Evolutionary conservation across 2,329 filamentous ascomycete genomes (phyloP), one percentile per base, ranked within the genome.

Genomic region (Fusarium pseudonygamai): DNA sequence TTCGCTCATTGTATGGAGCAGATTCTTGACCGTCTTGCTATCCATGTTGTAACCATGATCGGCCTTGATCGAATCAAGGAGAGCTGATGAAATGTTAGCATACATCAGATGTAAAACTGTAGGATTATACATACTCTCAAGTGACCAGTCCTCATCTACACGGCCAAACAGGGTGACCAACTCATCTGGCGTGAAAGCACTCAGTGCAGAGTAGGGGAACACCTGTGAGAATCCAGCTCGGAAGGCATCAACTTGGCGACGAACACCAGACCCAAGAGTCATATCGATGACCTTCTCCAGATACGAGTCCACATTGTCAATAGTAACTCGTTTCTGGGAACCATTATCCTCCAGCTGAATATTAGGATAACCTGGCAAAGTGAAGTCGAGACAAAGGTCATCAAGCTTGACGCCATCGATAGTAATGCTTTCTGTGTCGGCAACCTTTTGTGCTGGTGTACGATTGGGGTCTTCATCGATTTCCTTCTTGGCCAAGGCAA

Each of bases 41-140:
- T 99, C 96, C 90, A 99, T 96, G 78, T 98, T 99, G 86, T 94
- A 99, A 14, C 96, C 96, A 80, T 99, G 96, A 78, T 99, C 96
- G 34, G 96, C 96, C 85, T 99, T 99, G 85, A 99, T 96, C 1
- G 96, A 98, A 80, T 99, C 96, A 90, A 97, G 97, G 45, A 99
- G 90, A 67, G 96, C 94, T 96, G 43, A 66, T 77, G 55, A 78
- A 71, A 53, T 45, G 26, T 63, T 59, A 68, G 45, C 15, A 34
- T 32, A 6, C 14, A 32, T 43, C 30, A 39, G 16, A 49, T 13
- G 14, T 4, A 34, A 28, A 9, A 20, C 11, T 13, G 14, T 6
- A 11, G 45, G 32, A 37, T 24, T 36, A 53, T 62, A 87, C 93
- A 88, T 89, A 96, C 94, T 99, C 81, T 98, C 96, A 74, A 99